Evolutionary conservation across 2,329 filamentous ascomycete species (phyloP), one percentile per base, ranked within the genome.

Genomic region (Dothistroma septosporum): DNA sequence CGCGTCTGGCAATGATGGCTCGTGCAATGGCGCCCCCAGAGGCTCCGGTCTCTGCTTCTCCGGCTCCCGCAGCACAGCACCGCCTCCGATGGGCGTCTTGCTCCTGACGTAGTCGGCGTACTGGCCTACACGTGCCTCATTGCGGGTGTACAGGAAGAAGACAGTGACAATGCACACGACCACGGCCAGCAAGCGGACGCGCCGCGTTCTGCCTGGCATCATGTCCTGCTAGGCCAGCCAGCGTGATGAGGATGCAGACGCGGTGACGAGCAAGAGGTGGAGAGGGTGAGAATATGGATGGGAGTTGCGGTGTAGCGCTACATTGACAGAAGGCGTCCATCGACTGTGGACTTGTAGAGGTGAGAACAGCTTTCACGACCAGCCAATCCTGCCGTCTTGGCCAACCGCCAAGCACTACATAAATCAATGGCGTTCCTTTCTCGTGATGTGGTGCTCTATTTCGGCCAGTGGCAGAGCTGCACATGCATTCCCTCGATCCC

Each of bases 131-230:
- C 56, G 56, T 14, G 33, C 60, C 19, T 53, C 55, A n/a, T 63
- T 63, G 31, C 61, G 67, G 53, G 64, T 61, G 58, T 70, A 70
- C 21, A 70, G 57, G 55, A 70, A 60, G 60, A 69, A 65, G 35
- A 67, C 65, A 47, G 65, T 65, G 46, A 64, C 57, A 37, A 64
- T 62, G 59, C 68, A 69, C 52, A 66, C 63, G 14, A 63, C 64
- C 7, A 70, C 57, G 24, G 65, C 68, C 61, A 70, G 53, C 50
- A 68, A 59, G 16, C 69, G 63, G 21, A 67, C 63, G 44, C 69
- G 64, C 47, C 67, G 65, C 50, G 61, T 66, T 46, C 68, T 64
- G 41, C 65, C 67, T 24, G 64, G 61, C 68, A 70, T 70, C 44
- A 54, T 61, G 16, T n/a, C 3, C 14, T 5, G 14, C 41, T 46